A percentile compares a stretch with the other conserved stretches of the same genome.
These are phyloP conservation scores for Candida qinlingensis DNA, from an alignment of 805 yeast species.

Conservation along the genomic window DNA sequence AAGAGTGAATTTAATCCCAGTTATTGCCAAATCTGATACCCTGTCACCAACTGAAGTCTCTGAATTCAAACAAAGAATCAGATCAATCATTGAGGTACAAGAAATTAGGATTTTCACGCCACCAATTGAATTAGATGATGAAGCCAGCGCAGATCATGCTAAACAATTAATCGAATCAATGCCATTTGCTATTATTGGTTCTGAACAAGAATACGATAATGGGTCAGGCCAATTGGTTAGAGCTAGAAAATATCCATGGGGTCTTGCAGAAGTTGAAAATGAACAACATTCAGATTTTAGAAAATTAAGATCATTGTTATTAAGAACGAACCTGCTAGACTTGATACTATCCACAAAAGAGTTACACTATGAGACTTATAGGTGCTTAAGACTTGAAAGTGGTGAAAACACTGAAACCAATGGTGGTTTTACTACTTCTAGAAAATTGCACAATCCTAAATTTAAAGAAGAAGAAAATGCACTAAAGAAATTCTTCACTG, in stretches of 20 bases:
- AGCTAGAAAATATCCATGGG: constrained; percentile 91
- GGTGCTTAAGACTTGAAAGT: constrained; percentile 63
- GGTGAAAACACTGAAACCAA: constrained; percentile 30
- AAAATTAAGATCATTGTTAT: constrained; percentile 68
- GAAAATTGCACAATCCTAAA: constrained; percentile 74
- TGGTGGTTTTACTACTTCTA: constrained; percentile 37
- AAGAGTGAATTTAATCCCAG: constrained; percentile 83
- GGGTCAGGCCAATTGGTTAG: constrained; percentile 59
- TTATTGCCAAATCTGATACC: constrained; percentile 40
- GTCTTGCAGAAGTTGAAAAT: constrained; percentile 81
- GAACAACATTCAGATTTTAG: constrained; percentile 82
- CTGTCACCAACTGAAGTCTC: constrained; percentile 23
- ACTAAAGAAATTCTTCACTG: constrained; percentile 89
- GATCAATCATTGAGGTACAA: constrained; percentile 79
- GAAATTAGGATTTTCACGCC: constrained; percentile 81
- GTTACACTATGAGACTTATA: constrained; percentile 72
- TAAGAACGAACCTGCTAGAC: constrained; percentile 82
- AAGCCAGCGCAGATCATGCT: constrained; percentile 73
- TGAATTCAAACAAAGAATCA: constrained; percentile 46
- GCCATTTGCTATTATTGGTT: constrained; percentile 84
- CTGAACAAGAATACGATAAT: constrained; percentile 64
- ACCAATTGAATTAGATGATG: constrained; percentile 70
- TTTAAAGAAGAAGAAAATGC: constrained; percentile 96
- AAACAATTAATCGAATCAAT: constrained; percentile 73
- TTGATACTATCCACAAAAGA: constrained; percentile 76